These are phyloP conservation scores for Petasospora fabianii DNA, from an alignment of 1,139 yeast genomes.

Conservation along the genomic window DNA sequence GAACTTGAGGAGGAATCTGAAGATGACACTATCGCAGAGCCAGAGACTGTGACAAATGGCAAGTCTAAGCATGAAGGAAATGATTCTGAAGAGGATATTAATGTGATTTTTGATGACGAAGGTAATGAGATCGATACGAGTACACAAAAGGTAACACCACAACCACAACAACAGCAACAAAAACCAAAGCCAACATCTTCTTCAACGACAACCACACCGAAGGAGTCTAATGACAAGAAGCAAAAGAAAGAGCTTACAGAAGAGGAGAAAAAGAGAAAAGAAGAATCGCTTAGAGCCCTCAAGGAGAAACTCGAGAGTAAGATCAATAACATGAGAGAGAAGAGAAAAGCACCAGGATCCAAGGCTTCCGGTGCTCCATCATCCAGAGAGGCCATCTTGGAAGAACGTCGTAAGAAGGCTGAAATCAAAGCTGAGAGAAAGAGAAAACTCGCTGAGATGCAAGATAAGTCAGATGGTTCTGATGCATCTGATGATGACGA, in stretches of 20 bases:
- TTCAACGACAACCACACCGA: neutral
- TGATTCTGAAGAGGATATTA: conserved; percentile 37
- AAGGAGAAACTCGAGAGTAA: conserved; percentile 70
- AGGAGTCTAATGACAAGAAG: conserved; percentile 8
- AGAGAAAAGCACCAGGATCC: conserved; percentile 89
- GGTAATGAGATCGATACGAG: conserved; percentile 51
- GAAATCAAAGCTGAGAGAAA: conserved; percentile 37
- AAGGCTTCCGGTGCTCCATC: conserved; percentile 77
- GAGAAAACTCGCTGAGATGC: conserved; percentile 28
- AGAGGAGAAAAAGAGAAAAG: conserved; percentile 31
- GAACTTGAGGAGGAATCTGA: conserved; percentile 20
- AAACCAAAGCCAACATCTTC: conserved; percentile 1
- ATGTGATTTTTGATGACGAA: conserved; percentile 69
- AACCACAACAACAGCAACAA: neutral
- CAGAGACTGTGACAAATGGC: conserved; percentile 6
- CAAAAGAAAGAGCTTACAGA: conserved; percentile 18
- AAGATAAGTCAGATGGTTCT: conserved; percentile 33
- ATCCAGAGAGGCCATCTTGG: conserved; percentile 72
- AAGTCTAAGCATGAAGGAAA: conserved; percentile 8
- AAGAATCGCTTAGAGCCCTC: conserved; percentile 51
- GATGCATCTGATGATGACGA: conserved; percentile 31
- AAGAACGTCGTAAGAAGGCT: conserved; percentile 47
- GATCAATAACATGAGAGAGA: conserved; percentile 66
- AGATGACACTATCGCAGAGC: too few species aligned
- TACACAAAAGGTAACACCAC: conserved; percentile 1